These are phyloP conservation scores for Lomentospora prolificans DNA, from an alignment of 2,329 filamentous ascomycete species.

Conservation along the genomic window DNA sequence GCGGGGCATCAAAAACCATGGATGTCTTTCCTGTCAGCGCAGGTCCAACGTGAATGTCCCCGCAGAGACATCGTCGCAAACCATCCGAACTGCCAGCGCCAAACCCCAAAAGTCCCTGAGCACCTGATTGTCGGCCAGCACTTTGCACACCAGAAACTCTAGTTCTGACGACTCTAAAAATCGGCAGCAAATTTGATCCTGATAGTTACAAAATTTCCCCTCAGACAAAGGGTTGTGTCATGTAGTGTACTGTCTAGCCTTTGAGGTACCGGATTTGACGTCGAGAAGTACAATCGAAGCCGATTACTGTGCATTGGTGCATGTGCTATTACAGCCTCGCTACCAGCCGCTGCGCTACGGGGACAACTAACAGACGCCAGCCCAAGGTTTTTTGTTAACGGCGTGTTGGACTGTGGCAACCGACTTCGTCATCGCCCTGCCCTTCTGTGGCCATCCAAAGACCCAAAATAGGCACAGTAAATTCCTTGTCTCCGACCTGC, in stretches of 20 bases:
- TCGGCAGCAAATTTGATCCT: conserved; percentile 5
- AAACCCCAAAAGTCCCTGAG: neutral
- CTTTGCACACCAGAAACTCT: neutral
- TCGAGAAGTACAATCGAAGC: too few relatives aligned
- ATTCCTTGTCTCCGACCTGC: neutral
- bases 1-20: neutral
- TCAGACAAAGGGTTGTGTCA: neutral
- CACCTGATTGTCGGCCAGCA: conserved; percentile 1
- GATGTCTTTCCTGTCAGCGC: conserved; percentile 1
- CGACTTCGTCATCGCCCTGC: conserved; percentile 1
- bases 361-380: too few relatives aligned
- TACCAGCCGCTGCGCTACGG: too few relatives aligned
- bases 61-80: conserved; percentile 5
- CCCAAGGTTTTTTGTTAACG: too few relatives aligned
- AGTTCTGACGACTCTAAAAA: neutral
- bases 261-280: too few relatives aligned
- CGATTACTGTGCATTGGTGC: too few relatives aligned
- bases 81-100: neutral
- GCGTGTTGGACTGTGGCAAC: neutral
- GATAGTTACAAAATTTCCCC: neutral
- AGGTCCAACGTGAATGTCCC: neutral
- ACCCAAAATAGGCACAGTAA: neutral
- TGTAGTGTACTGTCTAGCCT: neutral
- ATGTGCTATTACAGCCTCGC: too few relatives aligned
- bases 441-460: neutral